phyloP scores from a whole-genome alignment of 2,329 filamentous ascomycete species.

The Fusarium dimerum region DNA sequence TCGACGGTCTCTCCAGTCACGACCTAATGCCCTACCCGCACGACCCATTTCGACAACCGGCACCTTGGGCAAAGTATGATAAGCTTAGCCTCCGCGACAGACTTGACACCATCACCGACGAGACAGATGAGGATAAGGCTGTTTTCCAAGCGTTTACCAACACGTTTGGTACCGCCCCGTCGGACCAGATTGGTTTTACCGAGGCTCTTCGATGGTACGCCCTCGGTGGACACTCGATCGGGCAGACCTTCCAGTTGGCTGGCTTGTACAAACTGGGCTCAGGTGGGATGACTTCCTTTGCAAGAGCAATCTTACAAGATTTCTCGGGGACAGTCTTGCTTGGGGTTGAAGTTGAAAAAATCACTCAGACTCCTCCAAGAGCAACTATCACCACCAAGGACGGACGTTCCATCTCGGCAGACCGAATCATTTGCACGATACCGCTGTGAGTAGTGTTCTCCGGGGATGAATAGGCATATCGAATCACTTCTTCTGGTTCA shows the following conservation, averaged over 20 bases:
- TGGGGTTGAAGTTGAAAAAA: conserved; percentile 2
- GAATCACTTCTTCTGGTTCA: neutral
- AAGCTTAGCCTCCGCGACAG: conserved; percentile 30
- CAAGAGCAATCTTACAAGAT: conserved; percentile 4
- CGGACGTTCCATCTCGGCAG: conserved; percentile 1
- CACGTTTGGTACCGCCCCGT: conserved; percentile 11
- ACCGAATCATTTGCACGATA: conserved; percentile 13
- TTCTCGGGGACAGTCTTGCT: conserved; percentile 10
- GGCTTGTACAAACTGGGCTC: conserved; percentile 19
- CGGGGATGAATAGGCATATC: too few species aligned
- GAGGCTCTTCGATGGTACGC: conserved; percentile 23
- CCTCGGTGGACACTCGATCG: conserved; percentile 12
- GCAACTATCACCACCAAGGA: conserved; percentile 7
- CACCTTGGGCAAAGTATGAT: conserved; percentile 27
- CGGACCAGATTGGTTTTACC: conserved; percentile 4
- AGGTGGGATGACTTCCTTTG: conserved; percentile 20
- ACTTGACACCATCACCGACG: conserved; percentile 27
- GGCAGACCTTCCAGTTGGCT: conserved; percentile 7
- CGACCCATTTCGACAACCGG: conserved; percentile 30
- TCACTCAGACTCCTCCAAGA: neutral
- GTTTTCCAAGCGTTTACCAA: conserved; percentile 16
- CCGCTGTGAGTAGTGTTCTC: conserved; percentile 10
- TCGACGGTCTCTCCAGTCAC: conserved; percentile 32
- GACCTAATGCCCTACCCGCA: conserved; percentile 39
- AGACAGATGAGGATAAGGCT: conserved; percentile 12